Conservation (phyloP, 495 filamentous ascomycete species). For the Penicillium pancosmium region DNA sequence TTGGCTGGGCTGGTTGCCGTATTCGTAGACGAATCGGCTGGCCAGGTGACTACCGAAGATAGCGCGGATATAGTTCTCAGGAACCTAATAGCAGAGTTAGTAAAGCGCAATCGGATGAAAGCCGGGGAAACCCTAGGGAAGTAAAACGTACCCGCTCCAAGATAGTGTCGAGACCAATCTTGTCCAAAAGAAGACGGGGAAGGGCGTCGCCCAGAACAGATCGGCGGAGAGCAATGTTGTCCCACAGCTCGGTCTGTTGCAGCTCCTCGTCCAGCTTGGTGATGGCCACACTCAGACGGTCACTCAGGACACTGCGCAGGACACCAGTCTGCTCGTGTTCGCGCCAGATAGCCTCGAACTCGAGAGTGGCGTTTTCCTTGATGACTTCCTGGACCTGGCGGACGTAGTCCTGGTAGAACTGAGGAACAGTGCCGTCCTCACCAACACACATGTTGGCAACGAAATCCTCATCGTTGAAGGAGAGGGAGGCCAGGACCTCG, state of each 20-base stretch:
- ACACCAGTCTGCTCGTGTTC: constrained; percentile 83
- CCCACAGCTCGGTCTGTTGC: constrained; percentile 89
- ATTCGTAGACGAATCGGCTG: constrained; percentile 92
- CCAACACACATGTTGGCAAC: constrained; percentile 90
- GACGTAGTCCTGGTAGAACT: constrained; percentile 92
- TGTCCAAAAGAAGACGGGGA: constrained; percentile 78
- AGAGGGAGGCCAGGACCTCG: constrained; percentile 90
- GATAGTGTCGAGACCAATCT: constrained; percentile 88
- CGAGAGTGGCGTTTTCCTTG: constrained; percentile 83
- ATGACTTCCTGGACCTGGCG: constrained; percentile 88
- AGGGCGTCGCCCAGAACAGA: constrained; percentile 84
- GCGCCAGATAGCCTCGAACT: constrained; percentile 98
- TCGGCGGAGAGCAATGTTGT: constrained; percentile 73
- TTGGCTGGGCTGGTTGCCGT: constrained; percentile 88
- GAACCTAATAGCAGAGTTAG: constrained; percentile 60
- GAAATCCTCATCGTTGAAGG: constrained; percentile 88
- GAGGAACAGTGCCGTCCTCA: constrained; percentile 73
- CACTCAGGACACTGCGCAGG: constrained; percentile 80
- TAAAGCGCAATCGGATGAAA: constrained; percentile 5
- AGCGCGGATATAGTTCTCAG: constrained; percentile 86
- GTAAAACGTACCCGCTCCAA: constrained; percentile 65
- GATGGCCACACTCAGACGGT: constrained; percentile 86
- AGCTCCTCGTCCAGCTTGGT: constrained; percentile 94
- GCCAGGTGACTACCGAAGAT: constrained; percentile 97
- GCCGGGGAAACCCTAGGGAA: neutral